Evolutionary conservation across 306 rosid species (phyloP), one percentile per base, ranked within the genome.

Genomic region (Betula pendula): DNA sequence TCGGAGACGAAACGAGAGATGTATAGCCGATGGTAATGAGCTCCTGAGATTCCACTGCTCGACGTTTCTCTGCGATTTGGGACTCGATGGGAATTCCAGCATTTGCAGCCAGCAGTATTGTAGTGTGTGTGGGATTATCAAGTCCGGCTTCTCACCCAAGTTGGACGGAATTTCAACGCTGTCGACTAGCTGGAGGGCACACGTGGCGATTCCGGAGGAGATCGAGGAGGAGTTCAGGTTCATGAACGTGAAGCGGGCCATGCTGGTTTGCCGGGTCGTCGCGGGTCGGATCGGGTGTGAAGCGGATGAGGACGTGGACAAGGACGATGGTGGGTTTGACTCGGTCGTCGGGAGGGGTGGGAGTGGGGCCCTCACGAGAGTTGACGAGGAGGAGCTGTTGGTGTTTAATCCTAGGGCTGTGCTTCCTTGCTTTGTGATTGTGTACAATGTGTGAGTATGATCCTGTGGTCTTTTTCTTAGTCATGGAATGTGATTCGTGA

Each of bases 351-450:
- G 95, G 8, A 77, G 92, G 0, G 83, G 79, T 7, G 94, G 88
- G 17, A 81, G 80, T 19, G 96, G 97, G 47, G 88, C 84, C 73
- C 87, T 82, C 68, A 58, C 90, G 3, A 81, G 85, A 25, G 60
- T 87, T 53, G 98, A 92, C 45, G 98, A 94, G 47, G 97, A 94
- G 77, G 98, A 95, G 88, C 76, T 95, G 0, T 20, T 95, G 85
- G 99, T 92, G 77, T 90, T 90, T 68, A 95, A 87, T 85, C 97
- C 99, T 0, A 89, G 92, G 93, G 99, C 97, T 47, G 96, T 95
- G 84, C 97, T 95, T 60, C 99, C 99, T 74, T 95, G 99, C 85
- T 95, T 95, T 85, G 99, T 91, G 72, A 95, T 95, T 76, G 92
- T 95, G 76, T 95, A 95, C 79, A 83, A 78, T 22, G 84, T 89